These are phyloP conservation scores for Smallanthus sonchifolius DNA, from an alignment of 129 eudicot genomes.

Conservation along the genomic window DNA sequence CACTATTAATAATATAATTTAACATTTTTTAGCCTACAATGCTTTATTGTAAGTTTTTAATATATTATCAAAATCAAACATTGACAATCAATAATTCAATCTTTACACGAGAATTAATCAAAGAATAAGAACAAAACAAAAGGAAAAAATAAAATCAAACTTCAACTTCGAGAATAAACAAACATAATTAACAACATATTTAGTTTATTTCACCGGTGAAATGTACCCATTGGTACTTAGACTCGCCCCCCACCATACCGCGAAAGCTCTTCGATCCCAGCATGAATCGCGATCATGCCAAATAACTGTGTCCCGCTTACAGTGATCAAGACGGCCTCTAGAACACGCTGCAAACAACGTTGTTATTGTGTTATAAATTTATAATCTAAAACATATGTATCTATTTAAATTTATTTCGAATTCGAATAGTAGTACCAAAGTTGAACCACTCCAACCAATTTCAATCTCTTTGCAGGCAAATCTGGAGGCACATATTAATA, in stretches of 20 bases:
- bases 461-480: conserved; percentile 85
- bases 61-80: not conserved
- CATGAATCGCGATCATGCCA: conserved; percentile 59
- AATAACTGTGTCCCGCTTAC: conserved; percentile 72
- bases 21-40: no score
- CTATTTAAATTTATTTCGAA: not conserved
- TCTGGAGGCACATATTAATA: conserved; percentile 32
- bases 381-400: not conserved
- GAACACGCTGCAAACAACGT: conserved; percentile 48
- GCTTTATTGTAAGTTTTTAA: no score
- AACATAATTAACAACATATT: not conserved
- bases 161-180: not conserved
- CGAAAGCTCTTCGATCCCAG: conserved; percentile 39
- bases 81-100: not conserved
- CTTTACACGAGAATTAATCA: not conserved
- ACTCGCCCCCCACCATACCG: conserved; percentile 12
- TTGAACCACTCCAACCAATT: conserved; percentile 63
- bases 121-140: not conserved
- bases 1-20: no score
- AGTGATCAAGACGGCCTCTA: conserved; percentile 63
- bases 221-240: not conserved
- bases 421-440: conserved; percentile 40
- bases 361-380: not conserved
- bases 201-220: not conserved
- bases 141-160: not conserved